Percentiles rank a stretch among this genome's conserved stretches.
Conservation (phyloP, 768 basidiomycete species). For the Lactifluus volemus region DNA sequence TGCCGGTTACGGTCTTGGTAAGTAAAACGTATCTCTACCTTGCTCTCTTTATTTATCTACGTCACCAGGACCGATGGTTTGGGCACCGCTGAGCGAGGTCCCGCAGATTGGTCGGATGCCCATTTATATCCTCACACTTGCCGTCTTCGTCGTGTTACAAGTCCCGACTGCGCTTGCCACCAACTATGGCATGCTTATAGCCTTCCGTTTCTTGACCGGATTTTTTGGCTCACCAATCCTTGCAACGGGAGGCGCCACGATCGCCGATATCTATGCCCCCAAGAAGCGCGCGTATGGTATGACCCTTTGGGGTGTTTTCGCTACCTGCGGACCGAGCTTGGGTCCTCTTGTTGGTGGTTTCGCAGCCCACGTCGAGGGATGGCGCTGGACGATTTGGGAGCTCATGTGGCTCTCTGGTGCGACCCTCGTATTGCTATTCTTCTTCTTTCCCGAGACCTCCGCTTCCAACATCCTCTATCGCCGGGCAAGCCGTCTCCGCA, state of each 20-base stretch:
- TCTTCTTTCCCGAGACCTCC: constrained; percentile 28
- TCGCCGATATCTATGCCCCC: constrained; percentile 23
- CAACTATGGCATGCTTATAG: constrained; percentile 27
- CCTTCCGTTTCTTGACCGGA: constrained; percentile 30
- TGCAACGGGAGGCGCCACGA: constrained; percentile 27
- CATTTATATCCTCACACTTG: constrained; percentile 27
- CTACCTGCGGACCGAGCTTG: constrained; percentile 25
- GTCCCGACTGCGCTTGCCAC: constrained; percentile 28
- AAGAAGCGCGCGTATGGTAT: constrained; percentile 24
- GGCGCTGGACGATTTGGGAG: constrained; percentile 31
- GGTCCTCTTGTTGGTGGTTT: constrained; percentile 30
- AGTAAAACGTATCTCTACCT: neutral
- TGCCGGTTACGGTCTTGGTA: constrained; percentile 21
- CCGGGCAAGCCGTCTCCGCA: constrained; percentile 26
- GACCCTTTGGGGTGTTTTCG: constrained; percentile 26
- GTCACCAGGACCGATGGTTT: constrained; percentile 25
- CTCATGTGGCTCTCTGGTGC: constrained; percentile 28
- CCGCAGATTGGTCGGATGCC: constrained; percentile 28
- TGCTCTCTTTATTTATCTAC: neutral
- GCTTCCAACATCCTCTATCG: constrained; percentile 25
- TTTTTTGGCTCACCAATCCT: constrained; percentile 29
- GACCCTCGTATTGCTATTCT: constrained; percentile 24
- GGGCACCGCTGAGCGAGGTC: constrained; percentile 28
- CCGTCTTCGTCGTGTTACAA: constrained; percentile 28
- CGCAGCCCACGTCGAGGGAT: constrained; percentile 26